A percentile compares a stretch with the other conserved stretches of the same genome.
phyloP scores from a whole-genome alignment of 257 asterid species.

The Pogostemon cablin region DNA sequence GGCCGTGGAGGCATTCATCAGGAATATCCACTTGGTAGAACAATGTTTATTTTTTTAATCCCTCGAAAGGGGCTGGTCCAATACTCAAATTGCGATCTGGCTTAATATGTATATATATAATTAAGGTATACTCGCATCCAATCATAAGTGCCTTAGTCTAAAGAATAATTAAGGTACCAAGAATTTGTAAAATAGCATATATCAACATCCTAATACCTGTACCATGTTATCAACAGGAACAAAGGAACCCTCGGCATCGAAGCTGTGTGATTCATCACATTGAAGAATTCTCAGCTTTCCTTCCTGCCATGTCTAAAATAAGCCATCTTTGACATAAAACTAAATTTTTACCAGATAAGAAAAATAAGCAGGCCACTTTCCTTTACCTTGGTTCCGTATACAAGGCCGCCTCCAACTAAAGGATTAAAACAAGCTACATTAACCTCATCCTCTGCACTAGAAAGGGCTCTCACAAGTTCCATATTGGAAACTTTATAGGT shows the following conservation, averaged over 20 bases:
- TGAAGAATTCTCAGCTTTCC: conserved; percentile 96
- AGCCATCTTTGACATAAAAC: conserved; percentile 10
- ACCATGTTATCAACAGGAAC: conserved; percentile 65
- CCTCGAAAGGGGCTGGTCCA: not conserved
- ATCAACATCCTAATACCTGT: conserved; percentile 55
- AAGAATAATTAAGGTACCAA: not conserved
- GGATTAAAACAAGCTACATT: conserved; percentile 98
- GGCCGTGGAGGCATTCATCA: not conserved
- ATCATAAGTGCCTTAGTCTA: not conserved
- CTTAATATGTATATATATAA: not conserved
- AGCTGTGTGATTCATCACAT: conserved; percentile 57
- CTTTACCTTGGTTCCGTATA: conserved; percentile 93
- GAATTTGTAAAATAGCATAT: not conserved
- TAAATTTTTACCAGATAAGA: conserved; percentile 6
- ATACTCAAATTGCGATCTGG: not conserved
- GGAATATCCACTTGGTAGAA: not conserved
- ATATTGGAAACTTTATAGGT: conserved; percentile 84
- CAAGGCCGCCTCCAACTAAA: conserved; percentile 88
- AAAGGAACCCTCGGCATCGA: conserved; percentile 40
- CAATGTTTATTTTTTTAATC: not conserved
- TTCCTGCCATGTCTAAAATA: conserved; percentile 58
- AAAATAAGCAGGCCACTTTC: not conserved
- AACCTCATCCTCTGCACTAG: conserved; percentile 98
- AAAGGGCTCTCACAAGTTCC: conserved; percentile 97
- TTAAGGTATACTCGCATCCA: not conserved